Evolutionary conservation across 192 early-diverging fungal genomes (phyloP).

Genomic region (Podila verticillata): DNA sequence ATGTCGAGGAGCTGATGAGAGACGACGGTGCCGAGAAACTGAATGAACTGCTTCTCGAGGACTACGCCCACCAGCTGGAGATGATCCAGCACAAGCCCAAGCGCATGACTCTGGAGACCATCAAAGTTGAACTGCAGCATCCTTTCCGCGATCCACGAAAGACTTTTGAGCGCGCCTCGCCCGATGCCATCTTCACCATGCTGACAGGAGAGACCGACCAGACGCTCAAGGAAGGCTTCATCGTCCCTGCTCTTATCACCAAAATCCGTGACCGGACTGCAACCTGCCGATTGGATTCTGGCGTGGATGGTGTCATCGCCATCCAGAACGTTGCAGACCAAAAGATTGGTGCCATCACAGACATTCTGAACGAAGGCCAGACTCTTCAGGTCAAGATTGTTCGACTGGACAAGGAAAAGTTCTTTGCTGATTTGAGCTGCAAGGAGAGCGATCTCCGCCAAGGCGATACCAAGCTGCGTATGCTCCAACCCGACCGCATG

Average conservation of each 20-base stretch:
- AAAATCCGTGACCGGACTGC: constrained; percentile 80
- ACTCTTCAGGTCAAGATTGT: constrained; percentile 80
- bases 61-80: constrained; percentile 89
- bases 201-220: constrained; percentile 84
- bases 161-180: constrained; percentile 63
- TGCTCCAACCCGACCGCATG: constrained; percentile 67
- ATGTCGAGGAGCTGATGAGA: constrained; percentile 84
- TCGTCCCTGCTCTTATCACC: constrained; percentile 75
- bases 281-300: constrained; percentile 78
- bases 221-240: constrained; percentile 69
- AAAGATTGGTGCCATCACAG: constrained; percentile 63
- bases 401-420: constrained; percentile 79
- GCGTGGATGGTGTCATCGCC: constrained; percentile 87
- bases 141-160: constrained; percentile 81
- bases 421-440: constrained; percentile 80
- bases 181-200: constrained; percentile 81
- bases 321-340: constrained; percentile 67
- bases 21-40: constrained; percentile 75
- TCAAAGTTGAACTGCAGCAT: constrained; percentile 87
- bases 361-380: constrained; percentile 74
- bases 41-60: constrained; percentile 87
- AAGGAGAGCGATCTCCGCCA: constrained; percentile 67
- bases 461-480: constrained; percentile 54
- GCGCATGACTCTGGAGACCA: constrained; percentile 81
- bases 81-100: constrained; percentile 80